Conservation (phyloP, 768 basidiomycete species). For the Phlegmacium glaucopus region DNA sequence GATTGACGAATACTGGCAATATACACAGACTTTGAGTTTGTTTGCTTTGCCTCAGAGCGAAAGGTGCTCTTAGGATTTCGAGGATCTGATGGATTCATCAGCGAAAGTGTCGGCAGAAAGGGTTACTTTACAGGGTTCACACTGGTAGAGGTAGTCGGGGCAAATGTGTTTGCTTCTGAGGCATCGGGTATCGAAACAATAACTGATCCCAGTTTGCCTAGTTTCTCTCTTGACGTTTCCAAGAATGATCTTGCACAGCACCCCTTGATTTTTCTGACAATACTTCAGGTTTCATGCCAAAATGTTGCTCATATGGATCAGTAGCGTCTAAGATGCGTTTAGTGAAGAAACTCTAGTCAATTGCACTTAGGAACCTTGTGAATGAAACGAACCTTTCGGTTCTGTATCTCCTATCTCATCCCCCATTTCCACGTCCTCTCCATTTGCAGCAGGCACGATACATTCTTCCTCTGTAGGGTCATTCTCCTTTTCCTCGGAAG, state of each 20-base stretch:
- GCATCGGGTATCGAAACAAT: conserved; percentile 48
- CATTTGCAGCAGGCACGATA: conserved; percentile 19
- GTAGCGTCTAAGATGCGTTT: conserved; percentile 2
- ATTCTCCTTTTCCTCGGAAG: conserved; percentile 16
- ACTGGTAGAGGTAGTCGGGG: conserved; percentile 25
- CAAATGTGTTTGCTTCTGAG: conserved; percentile 21
- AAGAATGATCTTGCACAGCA: conserved; percentile 52
- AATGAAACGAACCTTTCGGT: conserved; percentile 23
- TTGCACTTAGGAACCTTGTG: not conserved
- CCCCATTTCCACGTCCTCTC: conserved; percentile 21
- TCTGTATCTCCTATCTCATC: conserved; percentile 24
- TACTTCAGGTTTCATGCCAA: conserved; percentile 54
- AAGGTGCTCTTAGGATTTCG: conserved; percentile 53
- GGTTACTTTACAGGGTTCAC: conserved; percentile 20
- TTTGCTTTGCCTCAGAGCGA: conserved; percentile 51
- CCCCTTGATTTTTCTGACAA: conserved; percentile 48
- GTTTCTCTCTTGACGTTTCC: conserved; percentile 49
- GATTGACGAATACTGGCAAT: not conserved
- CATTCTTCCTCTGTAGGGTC: conserved; percentile 7
- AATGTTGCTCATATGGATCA: conserved; percentile 71
- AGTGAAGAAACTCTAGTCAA: not conserved
- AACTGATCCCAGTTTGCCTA: conserved; percentile 57
- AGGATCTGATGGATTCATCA: conserved; percentile 39
- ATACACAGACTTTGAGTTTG: conserved; percentile 44
- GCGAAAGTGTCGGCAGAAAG: not conserved